phyloP scores from a whole-genome alignment of 441 rosid genomes.

The Jatropha podagrica region DNA sequence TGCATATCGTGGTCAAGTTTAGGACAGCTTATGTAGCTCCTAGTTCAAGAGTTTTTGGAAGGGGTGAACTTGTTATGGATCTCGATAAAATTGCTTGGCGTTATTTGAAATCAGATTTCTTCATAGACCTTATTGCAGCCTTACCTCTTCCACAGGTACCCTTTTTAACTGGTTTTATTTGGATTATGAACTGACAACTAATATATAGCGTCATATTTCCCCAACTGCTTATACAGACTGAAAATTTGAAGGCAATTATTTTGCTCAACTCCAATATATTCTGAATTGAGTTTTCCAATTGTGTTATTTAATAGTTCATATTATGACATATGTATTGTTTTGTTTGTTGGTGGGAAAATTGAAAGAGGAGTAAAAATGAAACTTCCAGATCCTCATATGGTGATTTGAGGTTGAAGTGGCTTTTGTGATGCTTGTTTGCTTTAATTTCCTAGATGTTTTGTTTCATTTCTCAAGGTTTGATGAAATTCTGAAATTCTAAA shows the following conservation, averaged over 20 bases:
- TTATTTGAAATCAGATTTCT: slow-evolving; percentile 73
- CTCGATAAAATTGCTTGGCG: slow-evolving; percentile 57
- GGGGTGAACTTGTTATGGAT: slow-evolving; percentile 90
- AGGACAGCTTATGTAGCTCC: slow-evolving; percentile 83
- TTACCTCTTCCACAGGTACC: slow-evolving; percentile 95
- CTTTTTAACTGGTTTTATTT: neutral
- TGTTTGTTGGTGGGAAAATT: slow-evolving; percentile 1
- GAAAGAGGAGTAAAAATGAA: neutral
- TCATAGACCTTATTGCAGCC: slow-evolving; percentile 69
- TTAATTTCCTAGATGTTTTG: neutral
- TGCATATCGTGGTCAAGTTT: slow-evolving; percentile 65
- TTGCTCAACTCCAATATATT: neutral
- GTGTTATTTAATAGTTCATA: neutral
- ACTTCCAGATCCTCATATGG: neutral
- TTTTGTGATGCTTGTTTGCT: neutral
- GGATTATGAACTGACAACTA: neutral
- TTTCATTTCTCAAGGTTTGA: neutral
- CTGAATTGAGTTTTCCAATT: neutral
- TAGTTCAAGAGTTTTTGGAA: slow-evolving; percentile 77
- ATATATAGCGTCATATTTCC: neutral
- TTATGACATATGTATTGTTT: neutral
- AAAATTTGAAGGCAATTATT: neutral
- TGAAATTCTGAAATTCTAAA: neutral
- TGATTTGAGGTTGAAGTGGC: too few relatives aligned
- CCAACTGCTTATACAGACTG: neutral